Conservation (phyloP, 2,329 filamentous ascomycete species). For the Raffaelea albimanens region DNA sequence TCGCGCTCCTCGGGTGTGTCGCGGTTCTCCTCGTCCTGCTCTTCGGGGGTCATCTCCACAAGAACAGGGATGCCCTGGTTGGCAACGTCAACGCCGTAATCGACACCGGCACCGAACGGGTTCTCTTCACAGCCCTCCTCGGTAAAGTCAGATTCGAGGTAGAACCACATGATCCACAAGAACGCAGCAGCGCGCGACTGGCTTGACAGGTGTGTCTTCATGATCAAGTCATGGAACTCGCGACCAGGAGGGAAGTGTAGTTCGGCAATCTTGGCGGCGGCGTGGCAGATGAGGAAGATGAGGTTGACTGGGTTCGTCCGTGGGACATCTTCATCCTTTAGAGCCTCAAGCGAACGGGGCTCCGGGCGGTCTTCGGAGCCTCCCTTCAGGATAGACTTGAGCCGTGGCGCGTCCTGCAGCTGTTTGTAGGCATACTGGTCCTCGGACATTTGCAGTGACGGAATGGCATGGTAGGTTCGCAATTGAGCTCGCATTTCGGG, state of each 20-base stretch:
- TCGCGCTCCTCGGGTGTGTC: conserved; percentile 60
- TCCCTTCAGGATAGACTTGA: conserved; percentile 96
- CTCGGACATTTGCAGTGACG: conserved; percentile 87
- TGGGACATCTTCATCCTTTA: conserved; percentile 55
- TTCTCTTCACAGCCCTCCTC: conserved; percentile 81
- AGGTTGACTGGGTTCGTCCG: conserved; percentile 96
- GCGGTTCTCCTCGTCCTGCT: conserved; percentile 62
- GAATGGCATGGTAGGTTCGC: conserved; percentile 95
- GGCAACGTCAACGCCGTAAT: conserved; percentile 53
- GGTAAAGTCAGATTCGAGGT: conserved; percentile 90
- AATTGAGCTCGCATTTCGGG: conserved; percentile 98
- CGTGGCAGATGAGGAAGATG: conserved; percentile 87
- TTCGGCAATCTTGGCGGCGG: conserved; percentile 85
- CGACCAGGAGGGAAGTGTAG: conserved; percentile 75
- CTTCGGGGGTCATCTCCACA: conserved; percentile 53
- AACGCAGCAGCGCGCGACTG: conserved; percentile 78
- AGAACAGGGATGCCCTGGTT: conserved; percentile 63
- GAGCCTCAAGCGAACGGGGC: conserved; percentile 72
- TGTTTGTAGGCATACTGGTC: conserved; percentile 97
- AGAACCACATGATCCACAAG: conserved; percentile 98
- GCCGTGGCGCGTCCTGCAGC: conserved; percentile 84
- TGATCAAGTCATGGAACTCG: conserved; percentile 95
- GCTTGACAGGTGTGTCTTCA: conserved; percentile 78
- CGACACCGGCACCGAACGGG: conserved; percentile 70
- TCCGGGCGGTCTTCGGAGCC: conserved; percentile 85